phyloP scores from a whole-genome alignment of 805 yeast genomes.

The Candida silvicultrix region DNA sequence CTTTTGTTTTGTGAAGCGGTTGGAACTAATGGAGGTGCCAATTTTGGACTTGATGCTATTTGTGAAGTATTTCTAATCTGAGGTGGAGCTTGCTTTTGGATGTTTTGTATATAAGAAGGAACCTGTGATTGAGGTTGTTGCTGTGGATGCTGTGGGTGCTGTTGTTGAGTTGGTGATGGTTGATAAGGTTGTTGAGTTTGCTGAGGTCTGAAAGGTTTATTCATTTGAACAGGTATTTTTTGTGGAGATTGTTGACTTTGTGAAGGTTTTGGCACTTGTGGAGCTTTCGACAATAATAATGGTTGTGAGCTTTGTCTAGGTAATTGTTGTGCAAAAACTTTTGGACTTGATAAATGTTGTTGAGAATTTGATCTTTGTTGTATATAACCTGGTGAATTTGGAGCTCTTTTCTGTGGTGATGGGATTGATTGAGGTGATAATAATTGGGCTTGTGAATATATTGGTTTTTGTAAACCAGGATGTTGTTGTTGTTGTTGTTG shows the following conservation, averaged over 20 bases:
- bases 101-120: background rate
- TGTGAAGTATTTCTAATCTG: background rate
- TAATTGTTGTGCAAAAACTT: slow-evolving; percentile 1
- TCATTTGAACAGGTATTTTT: background rate
- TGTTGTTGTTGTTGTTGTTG: slow-evolving; percentile 1
- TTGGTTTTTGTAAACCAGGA: background rate
- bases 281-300: background rate
- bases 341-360: slow-evolving; percentile 2
- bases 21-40: background rate
- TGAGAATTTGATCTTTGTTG: slow-evolving; percentile 1
- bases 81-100: background rate
- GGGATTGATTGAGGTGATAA: background rate
- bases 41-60: background rate
- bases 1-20: background rate
- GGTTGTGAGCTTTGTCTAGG: slow-evolving; percentile 3
- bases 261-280: background rate
- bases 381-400: background rate
- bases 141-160: slow-evolving; percentile 1
- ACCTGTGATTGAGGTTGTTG: background rate
- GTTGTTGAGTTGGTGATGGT: background rate
- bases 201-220: background rate
- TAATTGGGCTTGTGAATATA: background rate
- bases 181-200: background rate
- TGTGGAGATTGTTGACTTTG: slow-evolving; percentile 2
- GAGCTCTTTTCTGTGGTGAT: background rate